phyloP scores from a whole-genome alignment of 768 basidiomycete genomes.

The Leccinum disarticulatum region DNA sequence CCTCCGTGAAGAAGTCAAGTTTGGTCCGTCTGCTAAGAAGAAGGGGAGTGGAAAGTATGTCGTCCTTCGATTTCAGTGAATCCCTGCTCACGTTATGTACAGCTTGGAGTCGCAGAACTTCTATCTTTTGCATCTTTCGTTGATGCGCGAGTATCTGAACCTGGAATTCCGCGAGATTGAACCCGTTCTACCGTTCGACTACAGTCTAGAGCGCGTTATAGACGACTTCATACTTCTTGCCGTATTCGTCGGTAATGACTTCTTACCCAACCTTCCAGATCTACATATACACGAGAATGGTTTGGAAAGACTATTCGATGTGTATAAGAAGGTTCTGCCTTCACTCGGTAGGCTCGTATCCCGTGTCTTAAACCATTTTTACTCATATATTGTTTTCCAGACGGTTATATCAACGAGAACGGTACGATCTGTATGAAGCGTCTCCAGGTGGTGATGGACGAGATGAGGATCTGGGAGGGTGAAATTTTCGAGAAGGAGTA shows the following conservation, averaged over 20 bases:
- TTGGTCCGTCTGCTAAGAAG: slow-evolving; percentile 77
- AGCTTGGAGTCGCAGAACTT: slow-evolving; percentile 83
- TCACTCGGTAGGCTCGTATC: slow-evolving; percentile 51
- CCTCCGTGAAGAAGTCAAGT: slow-evolving; percentile 96
- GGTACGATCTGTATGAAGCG: slow-evolving; percentile 79
- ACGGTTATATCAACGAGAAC: slow-evolving; percentile 90
- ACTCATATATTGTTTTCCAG: slow-evolving; percentile 38
- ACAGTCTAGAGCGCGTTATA: slow-evolving; percentile 91
- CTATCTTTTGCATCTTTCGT: slow-evolving; percentile 89
- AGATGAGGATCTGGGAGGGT: slow-evolving; percentile 85
- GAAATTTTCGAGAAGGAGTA: slow-evolving; percentile 93
- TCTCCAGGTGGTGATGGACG: slow-evolving; percentile 83
- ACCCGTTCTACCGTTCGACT: slow-evolving; percentile 68
- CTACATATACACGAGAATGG: slow-evolving; percentile 98
- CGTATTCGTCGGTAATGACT: slow-evolving; percentile 98
- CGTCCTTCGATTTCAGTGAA: background rate
- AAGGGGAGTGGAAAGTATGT: slow-evolving; percentile 60
- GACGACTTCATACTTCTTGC: slow-evolving; percentile 97
- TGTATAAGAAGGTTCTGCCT: slow-evolving; percentile 92
- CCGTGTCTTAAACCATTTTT: background rate
- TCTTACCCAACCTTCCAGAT: slow-evolving; percentile 93
- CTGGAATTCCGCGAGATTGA: slow-evolving; percentile 85
- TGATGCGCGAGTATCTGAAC: slow-evolving; percentile 96
- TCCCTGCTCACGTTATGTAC: slow-evolving; percentile 12
- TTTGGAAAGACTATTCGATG: slow-evolving; percentile 87